A percentile compares a stretch with the other conserved stretches of the same genome.
These are phyloP conservation scores for Podospora appendiculata DNA, from an alignment of 495 filamentous ascomycete species.

Conservation along the genomic window DNA sequence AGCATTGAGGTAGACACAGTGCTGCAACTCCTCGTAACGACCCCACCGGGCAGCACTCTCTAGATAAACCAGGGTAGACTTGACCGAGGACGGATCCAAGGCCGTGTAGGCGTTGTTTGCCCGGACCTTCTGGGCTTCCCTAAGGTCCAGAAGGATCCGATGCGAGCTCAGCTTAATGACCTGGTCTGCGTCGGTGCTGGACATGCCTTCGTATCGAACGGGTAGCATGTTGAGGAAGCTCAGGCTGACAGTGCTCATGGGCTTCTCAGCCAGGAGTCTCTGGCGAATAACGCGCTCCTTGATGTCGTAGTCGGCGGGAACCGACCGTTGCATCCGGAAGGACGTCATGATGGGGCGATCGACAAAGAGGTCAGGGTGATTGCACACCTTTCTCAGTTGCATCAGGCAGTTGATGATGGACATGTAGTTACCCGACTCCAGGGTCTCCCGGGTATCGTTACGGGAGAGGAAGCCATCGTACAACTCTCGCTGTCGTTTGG, in stretches of 20 bases:
- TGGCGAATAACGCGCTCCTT: conserved; percentile 67
- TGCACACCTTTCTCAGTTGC: conserved; percentile 97
- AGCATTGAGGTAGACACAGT: conserved; percentile 72
- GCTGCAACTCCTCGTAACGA: conserved; percentile 70
- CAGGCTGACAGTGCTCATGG: conserved; percentile 59
- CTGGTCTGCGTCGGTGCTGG: conserved; percentile 51
- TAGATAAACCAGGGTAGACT: conserved; percentile 62
- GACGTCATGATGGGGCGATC: conserved; percentile 97
- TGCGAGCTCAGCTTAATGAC: conserved; percentile 58
- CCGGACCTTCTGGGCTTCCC: conserved; percentile 54
- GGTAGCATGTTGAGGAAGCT: conserved; percentile 78
- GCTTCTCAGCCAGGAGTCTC: conserved; percentile 56
- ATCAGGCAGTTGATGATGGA: conserved; percentile 98
- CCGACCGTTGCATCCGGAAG: conserved; percentile 83
- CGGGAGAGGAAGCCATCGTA: conserved; percentile 98
- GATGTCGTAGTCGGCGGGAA: conserved; percentile 67
- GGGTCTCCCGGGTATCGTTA: conserved; percentile 76
- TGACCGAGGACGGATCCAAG: conserved; percentile 52
- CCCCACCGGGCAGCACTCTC: conserved; percentile 64
- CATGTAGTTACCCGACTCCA: conserved; percentile 93
- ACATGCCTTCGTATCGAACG: conserved; percentile 59
- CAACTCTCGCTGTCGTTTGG: conserved; percentile 86
- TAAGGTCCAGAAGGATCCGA: conserved; percentile 51
- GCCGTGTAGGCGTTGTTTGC: conserved; percentile 51
- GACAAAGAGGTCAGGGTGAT: conserved; percentile 96